A percentile compares a stretch with the other conserved stretches of the same genome.
Conservation (phyloP, 306 rosid species). For the Medicago ruthenica region DNA sequence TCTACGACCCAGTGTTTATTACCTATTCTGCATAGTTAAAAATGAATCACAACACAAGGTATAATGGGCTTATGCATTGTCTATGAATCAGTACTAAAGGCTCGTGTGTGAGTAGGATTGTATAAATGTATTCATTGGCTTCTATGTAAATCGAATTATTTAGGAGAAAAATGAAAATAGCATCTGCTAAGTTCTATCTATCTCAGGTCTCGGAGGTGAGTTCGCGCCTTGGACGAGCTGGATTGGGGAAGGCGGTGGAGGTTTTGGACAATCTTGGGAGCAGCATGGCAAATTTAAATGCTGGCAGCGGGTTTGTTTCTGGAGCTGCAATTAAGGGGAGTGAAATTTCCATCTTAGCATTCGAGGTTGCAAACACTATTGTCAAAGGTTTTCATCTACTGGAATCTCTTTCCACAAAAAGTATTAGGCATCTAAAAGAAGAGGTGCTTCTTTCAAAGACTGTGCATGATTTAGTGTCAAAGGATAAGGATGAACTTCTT, state of each 20-base stretch:
- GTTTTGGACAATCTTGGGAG: conserved; percentile 90
- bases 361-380: conserved; percentile 85
- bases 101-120: not conserved
- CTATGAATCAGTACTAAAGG: not conserved
- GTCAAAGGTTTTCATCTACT: conserved; percentile 73
- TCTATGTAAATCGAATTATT: conserved; percentile 13
- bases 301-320: conserved; percentile 67
- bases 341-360: conserved; percentile 72
- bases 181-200: conserved; percentile 18
- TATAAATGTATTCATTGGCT: not conserved
- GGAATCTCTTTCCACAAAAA: conserved; percentile 66
- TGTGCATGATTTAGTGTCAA: conserved; percentile 69
- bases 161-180: conserved; percentile 32
- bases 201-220: conserved; percentile 79
- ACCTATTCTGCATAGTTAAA: not conserved
- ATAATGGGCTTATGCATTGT: not conserved
- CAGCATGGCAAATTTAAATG: conserved; percentile 75
- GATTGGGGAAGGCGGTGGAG: conserved; percentile 72
- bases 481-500: conserved; percentile 67
- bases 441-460: conserved; percentile 68
- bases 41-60: not conserved
- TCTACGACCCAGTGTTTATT: not conserved
- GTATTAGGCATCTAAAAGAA: conserved; percentile 65
- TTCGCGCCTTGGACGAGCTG: conserved; percentile 68
- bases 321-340: conserved; percentile 68